Base-by-base conservation (phyloP, 1,139 yeast genomes). In the Geotrichum reessii region DNA sequence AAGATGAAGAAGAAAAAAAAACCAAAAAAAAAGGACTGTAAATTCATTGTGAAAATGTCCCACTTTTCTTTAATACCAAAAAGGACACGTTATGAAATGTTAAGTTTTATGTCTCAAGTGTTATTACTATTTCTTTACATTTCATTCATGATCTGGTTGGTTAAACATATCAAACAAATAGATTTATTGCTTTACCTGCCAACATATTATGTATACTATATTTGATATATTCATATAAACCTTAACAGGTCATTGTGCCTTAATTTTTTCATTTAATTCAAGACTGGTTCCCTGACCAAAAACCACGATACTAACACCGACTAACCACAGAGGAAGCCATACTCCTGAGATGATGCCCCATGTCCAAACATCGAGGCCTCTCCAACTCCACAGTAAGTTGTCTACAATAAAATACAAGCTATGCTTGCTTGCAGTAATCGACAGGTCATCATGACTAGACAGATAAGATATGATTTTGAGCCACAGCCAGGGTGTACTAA, bases 241-340 rank as follows among this genome's bases (percentile, higher is more conserved):
- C 31, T 14, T 49, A 17, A 22, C 19, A 22, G 21, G 9, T 50
- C 37, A 55, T 51, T 55, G 58, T n/a, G 27, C 24, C 31, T 55
- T 55, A 25, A 47, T 48, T 22, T 56, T 51, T 40, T 19, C 48
- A 22, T 22, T 14, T 14, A n/a, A 12, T 4, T 24, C 47, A 1
- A 24, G n/a, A 6, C 11, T 24, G 42, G 17, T 42, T 12, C 55
- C 53, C 21, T 48, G 53, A 5, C 47, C 33, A 9, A 53, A 46
- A 14, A 53, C 31, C 14, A 65, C 67, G 3, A 73, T 74, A n/a
- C 76, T 56, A 0, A 82, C 77, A 21, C 82, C 75, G 25, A 81
- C 72, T 1, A 83, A 59, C 98, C 98, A 92, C 1, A 84, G 79
- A 1, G 97, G 95, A 54, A 85, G 74, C 96, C 97, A 91, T 0